These are phyloP conservation scores for Jatropha podagrica DNA, from an alignment of 441 rosid species.

Conservation along the genomic window DNA sequence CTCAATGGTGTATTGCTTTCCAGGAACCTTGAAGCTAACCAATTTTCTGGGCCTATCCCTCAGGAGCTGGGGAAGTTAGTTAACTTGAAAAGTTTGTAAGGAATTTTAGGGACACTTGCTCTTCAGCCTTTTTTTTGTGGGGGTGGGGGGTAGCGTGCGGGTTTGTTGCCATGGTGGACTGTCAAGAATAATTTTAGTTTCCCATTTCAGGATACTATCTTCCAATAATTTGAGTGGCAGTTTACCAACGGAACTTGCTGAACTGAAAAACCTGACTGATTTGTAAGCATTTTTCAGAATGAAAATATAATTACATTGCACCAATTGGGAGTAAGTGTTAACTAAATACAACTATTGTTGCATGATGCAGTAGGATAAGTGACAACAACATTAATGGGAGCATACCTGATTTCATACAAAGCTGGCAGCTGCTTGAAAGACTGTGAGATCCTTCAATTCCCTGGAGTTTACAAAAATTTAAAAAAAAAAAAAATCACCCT, in stretches of 20 bases:
- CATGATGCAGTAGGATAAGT: slow-evolving; percentile 33
- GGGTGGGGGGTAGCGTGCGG: no score
- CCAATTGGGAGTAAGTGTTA: not conserved
- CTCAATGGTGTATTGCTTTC: slow-evolving; percentile 5
- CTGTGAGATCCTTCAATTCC: slow-evolving; percentile 44
- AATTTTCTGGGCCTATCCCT: slow-evolving; percentile 63
- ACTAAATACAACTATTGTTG: not conserved
- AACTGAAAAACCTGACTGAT: slow-evolving; percentile 37
- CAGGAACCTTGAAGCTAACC: slow-evolving; percentile 63
- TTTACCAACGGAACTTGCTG: slow-evolving; percentile 36
- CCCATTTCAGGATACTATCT: slow-evolving; percentile 37
- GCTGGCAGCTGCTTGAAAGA: slow-evolving; percentile 53
- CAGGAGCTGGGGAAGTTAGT: slow-evolving; percentile 52
- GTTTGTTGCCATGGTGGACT: not conserved
- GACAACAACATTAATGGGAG: slow-evolving; percentile 41
- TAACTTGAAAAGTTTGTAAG: slow-evolving; percentile 53
- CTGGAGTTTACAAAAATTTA: no score
- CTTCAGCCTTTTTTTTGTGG: not conserved
- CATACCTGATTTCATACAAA: slow-evolving; percentile 33
- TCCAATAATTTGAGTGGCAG: slow-evolving; percentile 43
- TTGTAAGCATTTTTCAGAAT: slow-evolving; percentile 33
- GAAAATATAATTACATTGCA: not conserved
- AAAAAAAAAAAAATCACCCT: not conserved
- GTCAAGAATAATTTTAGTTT: not conserved
- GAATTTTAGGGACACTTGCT: not conserved